Percentiles rank a stretch among this genome's conserved stretches.
These are phyloP conservation scores for Diaporthe humulicola DNA, from an alignment of 2,329 filamentous ascomycete species.

Conservation along the genomic window DNA sequence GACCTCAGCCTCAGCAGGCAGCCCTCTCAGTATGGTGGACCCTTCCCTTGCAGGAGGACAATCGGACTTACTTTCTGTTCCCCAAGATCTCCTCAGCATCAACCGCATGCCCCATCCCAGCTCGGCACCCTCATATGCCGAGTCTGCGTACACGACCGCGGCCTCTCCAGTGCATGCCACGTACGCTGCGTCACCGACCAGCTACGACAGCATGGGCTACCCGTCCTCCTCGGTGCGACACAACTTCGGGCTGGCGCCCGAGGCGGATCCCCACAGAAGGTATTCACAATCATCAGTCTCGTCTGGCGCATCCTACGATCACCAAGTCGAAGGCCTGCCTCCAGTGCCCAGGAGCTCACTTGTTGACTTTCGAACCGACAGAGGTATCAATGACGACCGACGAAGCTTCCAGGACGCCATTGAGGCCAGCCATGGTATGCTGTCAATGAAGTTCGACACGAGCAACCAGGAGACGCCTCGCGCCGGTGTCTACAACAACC, in stretches of 20 bases:
- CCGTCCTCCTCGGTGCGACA: conserved; percentile 74
- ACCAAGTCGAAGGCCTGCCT: conserved; percentile 47
- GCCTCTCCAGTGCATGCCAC: conserved; percentile 75
- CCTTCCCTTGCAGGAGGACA: conserved; percentile 69
- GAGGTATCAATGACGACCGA: conserved; percentile 61
- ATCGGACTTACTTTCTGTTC: conserved; percentile 77
- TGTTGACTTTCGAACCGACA: conserved; percentile 69
- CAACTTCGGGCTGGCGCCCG: conserved; percentile 68
- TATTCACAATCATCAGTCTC: conserved; percentile 88
- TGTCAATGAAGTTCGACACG: conserved; percentile 75
- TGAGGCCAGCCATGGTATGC: conserved; percentile 93
- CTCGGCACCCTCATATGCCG: conserved; percentile 76
- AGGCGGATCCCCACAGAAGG: conserved; percentile 71
- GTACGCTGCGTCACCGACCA: conserved; percentile 76
- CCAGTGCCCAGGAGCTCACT: conserved; percentile 69
- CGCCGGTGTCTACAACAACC: conserved; percentile 80
- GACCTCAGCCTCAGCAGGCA: conserved; percentile 80
- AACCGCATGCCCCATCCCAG: conserved; percentile 73
- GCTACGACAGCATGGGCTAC: conserved; percentile 84
- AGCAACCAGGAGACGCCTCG: conserved; percentile 86
- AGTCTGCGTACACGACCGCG: conserved; percentile 75
- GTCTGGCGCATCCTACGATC: conserved; percentile 62
- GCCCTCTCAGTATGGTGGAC: conserved; percentile 69
- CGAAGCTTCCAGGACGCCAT: conserved; percentile 88
- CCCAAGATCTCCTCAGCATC: conserved; percentile 80